Evolutionary conservation across 1,139 yeast species (phyloP), one percentile per base, ranked within the genome.

Genomic region (Blastobotrys persicus): DNA sequence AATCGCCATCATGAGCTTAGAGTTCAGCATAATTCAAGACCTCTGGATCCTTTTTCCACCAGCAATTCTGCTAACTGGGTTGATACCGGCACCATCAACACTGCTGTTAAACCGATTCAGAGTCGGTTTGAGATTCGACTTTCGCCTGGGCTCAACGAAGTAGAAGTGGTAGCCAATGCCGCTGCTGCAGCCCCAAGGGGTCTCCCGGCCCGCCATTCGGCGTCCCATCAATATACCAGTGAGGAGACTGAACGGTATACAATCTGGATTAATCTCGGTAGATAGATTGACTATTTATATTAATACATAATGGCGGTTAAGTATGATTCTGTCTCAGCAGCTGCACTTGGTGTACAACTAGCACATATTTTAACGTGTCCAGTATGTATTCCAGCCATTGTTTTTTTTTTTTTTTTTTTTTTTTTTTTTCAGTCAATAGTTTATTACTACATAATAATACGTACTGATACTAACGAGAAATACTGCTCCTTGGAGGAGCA

Each of bases 31-130:
- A 63, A 64, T 46, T 50, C 56, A 16, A 55, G 59, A 14, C 54
- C 54, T 40, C 43, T 62, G 23, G 49, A 50, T 23, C 64, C 67
- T 16, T 45, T 55, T 13, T 56, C 60, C 4, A 55, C 62, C 20
- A 55, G 60, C n/a, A 53, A 56, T 26, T 51, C 55, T n/a, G 57
- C 55, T n/a, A 61, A 60, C 7, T 62, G 61, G 59, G 58, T 60
- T 9, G 65, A 63, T 37, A 51, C 46, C 31, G 47, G 48, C 33
- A n/a, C n/a, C n/a, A n/a, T n/a, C n/a, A n/a, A n/a, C n/a, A n/a
- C n/a, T n/a, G n/a, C n/a, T n/a, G n/a, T n/a, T n/a, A 57, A 55
- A 41, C 61, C 62, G 12, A 47, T 63, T n/a, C 57, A 55, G 33
- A 55, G 50, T 20, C 54, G 63, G 41, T 63, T 50, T 44, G 67